Evolutionary conservation across 345 rosid species (phyloP), one percentile per base, ranked within the genome.

Genomic region (Rhodomyrtus tomentosa): DNA sequence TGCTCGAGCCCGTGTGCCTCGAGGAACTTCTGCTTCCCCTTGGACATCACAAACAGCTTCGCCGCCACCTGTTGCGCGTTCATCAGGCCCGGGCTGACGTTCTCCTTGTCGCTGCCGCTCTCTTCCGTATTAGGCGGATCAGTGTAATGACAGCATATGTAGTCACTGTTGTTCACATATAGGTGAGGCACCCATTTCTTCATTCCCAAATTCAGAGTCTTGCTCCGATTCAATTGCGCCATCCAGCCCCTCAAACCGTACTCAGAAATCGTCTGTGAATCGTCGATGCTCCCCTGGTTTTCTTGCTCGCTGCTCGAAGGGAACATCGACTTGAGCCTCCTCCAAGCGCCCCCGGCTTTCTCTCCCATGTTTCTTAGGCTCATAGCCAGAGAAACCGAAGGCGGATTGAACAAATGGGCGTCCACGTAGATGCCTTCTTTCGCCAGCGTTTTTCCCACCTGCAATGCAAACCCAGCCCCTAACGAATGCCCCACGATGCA

Each of bases 1-100:
- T 97, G 99, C 86, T 97, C 98, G 24, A 97, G 76, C 25, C 99
- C 98, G 40, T 96, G 99, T 29, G 99, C 99, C 91, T 97, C 99
- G 0, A 88, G 90, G 90, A 96, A 97, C 92, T 91, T 96, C 91
- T 97, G 98, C 82, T 96, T 96, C 88, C 98, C 98, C 88, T 95
- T 96, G 0, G 98, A 95, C 92, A 88, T 90, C n/a, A 96, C 98
- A 45, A 96, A 98, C 87, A 98, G 91, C 92, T 98, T 98, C 0
- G 98, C 98, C 10, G 95, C 92, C 82, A 85, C 95, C 82, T 91
- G 92, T 40, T 91, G 92, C 48, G 58, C 90, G n/a, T 83, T 90
- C 22, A 68, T 68, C 79, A 68, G 45, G 79, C 84, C 83, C 10
- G 88, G 84, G 56, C 84, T 82, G 25, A 83, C 87, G 55, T 92